Evolutionary conservation across 306 rosid genomes (phyloP).

Genomic region (Glycine tomentella): DNA sequence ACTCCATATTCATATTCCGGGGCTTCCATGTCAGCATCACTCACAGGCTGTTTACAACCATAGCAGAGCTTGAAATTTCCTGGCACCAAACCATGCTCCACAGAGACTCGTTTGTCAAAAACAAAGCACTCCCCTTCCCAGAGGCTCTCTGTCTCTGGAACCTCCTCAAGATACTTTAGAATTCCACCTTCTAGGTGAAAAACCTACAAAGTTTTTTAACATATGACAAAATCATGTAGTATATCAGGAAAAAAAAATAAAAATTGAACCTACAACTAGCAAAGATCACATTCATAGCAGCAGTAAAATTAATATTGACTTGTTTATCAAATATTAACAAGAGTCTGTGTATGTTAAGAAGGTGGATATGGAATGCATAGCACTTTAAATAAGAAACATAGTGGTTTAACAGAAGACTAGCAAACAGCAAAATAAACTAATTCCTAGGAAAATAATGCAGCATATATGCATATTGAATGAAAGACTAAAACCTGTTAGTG

Average conservation of each 20-base stretch:
- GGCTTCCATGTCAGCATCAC: conserved; percentile 88
- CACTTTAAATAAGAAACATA: too few relatives aligned
- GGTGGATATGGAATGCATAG: too few relatives aligned
- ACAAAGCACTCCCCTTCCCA: conserved; percentile 99
- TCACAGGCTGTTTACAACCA: conserved; percentile 95
- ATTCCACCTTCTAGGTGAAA: conserved; percentile 98
- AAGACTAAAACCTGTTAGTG: neutral
- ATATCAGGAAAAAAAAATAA: neutral
- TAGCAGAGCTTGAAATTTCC: conserved; percentile 95
- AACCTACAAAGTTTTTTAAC: conserved; percentile 55
- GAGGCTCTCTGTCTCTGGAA: conserved; percentile 77
- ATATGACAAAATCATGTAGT: conserved; percentile 17
- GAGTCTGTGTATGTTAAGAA: neutral
- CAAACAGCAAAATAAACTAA: conserved; percentile 20
- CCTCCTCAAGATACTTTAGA: conserved; percentile 91
- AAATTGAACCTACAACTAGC: neutral
- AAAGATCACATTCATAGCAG: neutral
- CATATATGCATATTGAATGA: neutral
- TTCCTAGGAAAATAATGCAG: neutral
- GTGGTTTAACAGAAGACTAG: neutral
- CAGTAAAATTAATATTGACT: neutral
- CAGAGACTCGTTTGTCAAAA: conserved; percentile 92
- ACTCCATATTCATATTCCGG: conserved; percentile 83
- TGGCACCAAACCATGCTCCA: conserved; percentile 84
- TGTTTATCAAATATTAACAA: neutral